Evolutionary conservation across 116 monocot species (phyloP).

Genomic region (Papilionanthe hybrid): DNA sequence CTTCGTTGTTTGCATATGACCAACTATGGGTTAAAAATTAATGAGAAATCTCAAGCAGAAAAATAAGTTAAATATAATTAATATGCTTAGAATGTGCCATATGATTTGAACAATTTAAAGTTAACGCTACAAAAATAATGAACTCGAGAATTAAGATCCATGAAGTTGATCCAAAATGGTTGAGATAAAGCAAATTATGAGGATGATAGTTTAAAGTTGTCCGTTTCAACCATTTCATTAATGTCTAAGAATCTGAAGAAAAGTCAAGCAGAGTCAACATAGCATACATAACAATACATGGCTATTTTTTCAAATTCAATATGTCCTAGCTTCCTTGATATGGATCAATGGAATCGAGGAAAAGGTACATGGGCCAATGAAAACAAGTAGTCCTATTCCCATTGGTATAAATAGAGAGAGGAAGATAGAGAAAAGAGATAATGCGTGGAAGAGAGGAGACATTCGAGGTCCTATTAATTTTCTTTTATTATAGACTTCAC

Average conservation of each 20-base stretch:
- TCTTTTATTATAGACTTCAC: no score
- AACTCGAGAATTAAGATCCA: not conserved
- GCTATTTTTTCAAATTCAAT: not conserved
- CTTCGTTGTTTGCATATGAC: not conserved
- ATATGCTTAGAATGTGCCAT: not conserved
- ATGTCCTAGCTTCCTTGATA: not conserved
- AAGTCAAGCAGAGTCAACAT: not conserved
- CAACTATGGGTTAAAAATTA: not conserved
- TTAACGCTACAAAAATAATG: not conserved
- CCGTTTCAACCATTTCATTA: not conserved
- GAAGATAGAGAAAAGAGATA: not conserved
- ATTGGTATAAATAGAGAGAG: not conserved
- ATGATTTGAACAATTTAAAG: not conserved
- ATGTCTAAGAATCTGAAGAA: not conserved
- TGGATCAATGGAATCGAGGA: not conserved
- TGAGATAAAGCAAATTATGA: not conserved
- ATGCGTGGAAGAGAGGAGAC: not conserved
- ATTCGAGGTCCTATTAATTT: no score
- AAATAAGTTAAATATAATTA: no score
- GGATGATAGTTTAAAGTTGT: not conserved
- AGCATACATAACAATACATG: not conserved
- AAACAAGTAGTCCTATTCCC: not conserved
- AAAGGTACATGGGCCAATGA: not conserved
- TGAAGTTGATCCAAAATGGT: not conserved
- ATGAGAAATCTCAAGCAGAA: no score